Evolutionary conservation across 768 basidiomycete genomes (phyloP).

Genomic region (Amyloporia xantha): DNA sequence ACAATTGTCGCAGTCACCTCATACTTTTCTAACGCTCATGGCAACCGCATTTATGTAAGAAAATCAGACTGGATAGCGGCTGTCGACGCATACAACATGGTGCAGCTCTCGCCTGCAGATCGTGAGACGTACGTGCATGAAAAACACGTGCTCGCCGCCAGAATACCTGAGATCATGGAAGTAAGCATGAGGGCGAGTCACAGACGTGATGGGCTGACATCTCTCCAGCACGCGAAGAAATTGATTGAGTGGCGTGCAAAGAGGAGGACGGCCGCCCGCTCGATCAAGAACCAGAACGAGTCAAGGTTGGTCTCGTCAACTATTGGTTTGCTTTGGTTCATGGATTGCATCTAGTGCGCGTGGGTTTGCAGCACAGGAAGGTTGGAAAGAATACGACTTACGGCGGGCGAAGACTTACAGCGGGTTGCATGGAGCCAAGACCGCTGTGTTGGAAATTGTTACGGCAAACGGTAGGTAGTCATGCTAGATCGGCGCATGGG

Average conservation of each 20-base stretch:
- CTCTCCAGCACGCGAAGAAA: too few species aligned
- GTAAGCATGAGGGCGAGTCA: conserved; percentile 6
- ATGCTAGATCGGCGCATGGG: background rate
- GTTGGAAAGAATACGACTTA: conserved; percentile 39
- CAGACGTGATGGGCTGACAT: too few species aligned
- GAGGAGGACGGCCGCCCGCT: too few species aligned
- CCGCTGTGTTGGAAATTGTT: conserved; percentile 33
- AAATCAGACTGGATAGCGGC: conserved; percentile 12
- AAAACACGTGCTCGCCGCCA: conserved; percentile 9
- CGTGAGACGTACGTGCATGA: conserved; percentile 7
- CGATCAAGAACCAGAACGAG: too few species aligned
- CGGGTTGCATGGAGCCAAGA: conserved; percentile 31
- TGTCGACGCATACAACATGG: conserved; percentile 19
- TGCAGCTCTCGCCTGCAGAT: conserved; percentile 4
- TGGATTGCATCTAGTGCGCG: background rate
- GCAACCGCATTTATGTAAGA: conserved; percentile 1
- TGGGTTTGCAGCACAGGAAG: background rate
- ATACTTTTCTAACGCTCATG: too few species aligned
- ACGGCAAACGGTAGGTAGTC: conserved; percentile 28
- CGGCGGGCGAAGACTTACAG: conserved; percentile 34
- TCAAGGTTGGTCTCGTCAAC: background rate
- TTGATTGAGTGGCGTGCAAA: too few species aligned
- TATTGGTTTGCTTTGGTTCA: background rate
- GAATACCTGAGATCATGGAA: conserved; percentile 6
- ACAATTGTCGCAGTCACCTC: too few species aligned